Evolutionary conservation across 768 basidiomycete genomes (phyloP), one percentile per base, ranked within the genome.

Genomic region (Kwoniella newhampshirensis): DNA sequence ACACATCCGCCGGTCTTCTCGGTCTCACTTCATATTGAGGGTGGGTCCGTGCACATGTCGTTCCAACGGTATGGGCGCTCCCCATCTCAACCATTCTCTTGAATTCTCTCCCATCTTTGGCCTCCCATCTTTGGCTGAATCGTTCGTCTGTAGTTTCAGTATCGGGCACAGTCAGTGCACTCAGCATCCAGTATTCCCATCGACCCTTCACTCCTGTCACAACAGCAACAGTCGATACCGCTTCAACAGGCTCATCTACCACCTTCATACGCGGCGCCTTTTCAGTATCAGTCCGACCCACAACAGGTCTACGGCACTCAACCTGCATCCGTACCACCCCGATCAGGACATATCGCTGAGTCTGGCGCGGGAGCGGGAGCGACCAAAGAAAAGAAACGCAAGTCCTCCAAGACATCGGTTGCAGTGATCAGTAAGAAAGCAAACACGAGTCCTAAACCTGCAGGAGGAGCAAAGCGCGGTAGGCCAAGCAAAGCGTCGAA

Each of bases 1-100:
- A n/a, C n/a, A n/a, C n/a, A n/a, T n/a, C n/a, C n/a, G n/a, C 41
- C 52, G 52, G 52, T 32, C 32, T 54, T 54, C 52, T 54, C 43
- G 52, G 52, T 43, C 52, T 54, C 26, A 9, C 18, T 12, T 21
- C 28, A 12, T 9, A 30, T 9, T 27, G n/a, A 15, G 28, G 23
- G 11, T 40, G 21, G 39, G 36, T 51, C 28, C 41, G 18, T 40
- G 50, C 37, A 40, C 17, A 40, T 36, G 13, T 6, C 39, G 26
- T 26, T 20, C n/a, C 4, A 12, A 40, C 23, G 49, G 9, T 27
- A 35, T 32, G 2, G n/a, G 20, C 20, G 20, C 35, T 7, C 9
- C 20, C 36, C 36, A 20, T 23, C 13, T 7, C 6, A 30, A 51
- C n/a, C 18, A 51, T 48, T 8, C 26, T 20, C 6, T 9, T 32